Percentiles rank a stretch among this genome's conserved stretches.
phyloP scores from a whole-genome alignment of 1,284 basidiomycete genomes.

The Malassezia globosa region DNA sequence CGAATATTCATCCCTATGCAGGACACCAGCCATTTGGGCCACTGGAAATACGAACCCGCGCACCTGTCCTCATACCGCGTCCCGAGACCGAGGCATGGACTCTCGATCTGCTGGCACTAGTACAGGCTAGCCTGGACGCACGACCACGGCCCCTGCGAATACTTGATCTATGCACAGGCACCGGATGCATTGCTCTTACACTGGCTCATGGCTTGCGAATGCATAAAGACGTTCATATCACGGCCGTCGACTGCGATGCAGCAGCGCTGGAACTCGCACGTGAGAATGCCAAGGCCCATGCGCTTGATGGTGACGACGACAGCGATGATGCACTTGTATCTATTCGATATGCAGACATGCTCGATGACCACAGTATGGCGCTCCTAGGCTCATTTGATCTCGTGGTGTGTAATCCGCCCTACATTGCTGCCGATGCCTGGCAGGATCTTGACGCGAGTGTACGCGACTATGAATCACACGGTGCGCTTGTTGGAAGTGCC shows the following conservation, averaged over 20 bases:
- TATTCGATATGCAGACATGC: conserved; percentile 1
- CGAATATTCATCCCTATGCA: too few relatives aligned
- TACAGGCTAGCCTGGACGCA: background rate
- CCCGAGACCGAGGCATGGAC: conserved; percentile 16
- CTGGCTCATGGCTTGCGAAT: conserved; percentile 4
- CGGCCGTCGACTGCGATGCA: conserved; percentile 8
- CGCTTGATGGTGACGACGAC: background rate
- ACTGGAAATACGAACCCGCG: background rate
- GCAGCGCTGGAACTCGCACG: background rate
- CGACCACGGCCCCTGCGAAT: background rate
- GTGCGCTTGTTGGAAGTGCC: conserved; percentile 64
- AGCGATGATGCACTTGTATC: background rate
- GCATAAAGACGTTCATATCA: background rate
- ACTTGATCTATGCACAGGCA: conserved; percentile 16
- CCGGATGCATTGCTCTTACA: conserved; percentile 11
- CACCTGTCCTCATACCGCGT: conserved; percentile 15
- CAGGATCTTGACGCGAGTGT: conserved; percentile 52
- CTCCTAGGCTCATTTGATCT: conserved; percentile 54
- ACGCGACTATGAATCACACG: conserved; percentile 63
- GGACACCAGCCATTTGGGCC: conserved; percentile 18
- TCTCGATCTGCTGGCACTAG: background rate
- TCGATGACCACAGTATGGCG: background rate
- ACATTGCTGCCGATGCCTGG: conserved; percentile 62
- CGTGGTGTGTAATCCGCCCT: conserved; percentile 84
- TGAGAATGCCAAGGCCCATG: background rate